Evolutionary conservation across 2,329 filamentous ascomycete genomes (phyloP).

Genomic region (Epichloe sylvatica): DNA sequence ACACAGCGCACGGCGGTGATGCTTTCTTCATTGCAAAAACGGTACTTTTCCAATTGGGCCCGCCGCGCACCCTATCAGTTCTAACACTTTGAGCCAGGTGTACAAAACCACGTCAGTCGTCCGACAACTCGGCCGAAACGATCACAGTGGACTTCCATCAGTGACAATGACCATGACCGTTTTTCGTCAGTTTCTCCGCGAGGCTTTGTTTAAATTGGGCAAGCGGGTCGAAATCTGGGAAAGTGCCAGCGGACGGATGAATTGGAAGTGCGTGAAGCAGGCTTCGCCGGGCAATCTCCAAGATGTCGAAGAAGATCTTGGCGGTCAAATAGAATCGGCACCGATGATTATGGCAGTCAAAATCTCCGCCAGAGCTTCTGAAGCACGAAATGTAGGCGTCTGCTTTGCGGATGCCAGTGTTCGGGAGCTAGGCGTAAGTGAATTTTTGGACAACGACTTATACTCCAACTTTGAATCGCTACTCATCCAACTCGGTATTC

Average conservation of each 20-base stretch:
- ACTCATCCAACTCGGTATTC: conserved; percentile 89
- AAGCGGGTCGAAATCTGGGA: conserved; percentile 88
- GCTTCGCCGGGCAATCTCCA: conserved; percentile 93
- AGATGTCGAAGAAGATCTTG: conserved; percentile 91
- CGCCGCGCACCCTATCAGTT: background rate
- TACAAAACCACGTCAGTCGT: conserved; percentile 98
- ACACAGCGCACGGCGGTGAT: conserved; percentile 83
- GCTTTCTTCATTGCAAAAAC: conserved; percentile 70
- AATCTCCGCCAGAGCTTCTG: conserved; percentile 71
- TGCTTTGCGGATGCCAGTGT: conserved; percentile 97
- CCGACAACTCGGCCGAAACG: conserved; percentile 71
- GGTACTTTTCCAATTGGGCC: conserved; percentile 27
- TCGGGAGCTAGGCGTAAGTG: conserved; percentile 86
- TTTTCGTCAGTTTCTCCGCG: conserved; percentile 87
- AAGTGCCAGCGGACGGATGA: conserved; percentile 60
- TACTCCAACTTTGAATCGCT: conserved; percentile 97
- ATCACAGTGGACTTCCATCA: conserved; percentile 73
- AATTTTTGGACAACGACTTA: conserved; percentile 96
- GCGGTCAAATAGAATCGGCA: conserved; percentile 70
- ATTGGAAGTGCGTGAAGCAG: conserved; percentile 84
- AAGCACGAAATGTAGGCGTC: conserved; percentile 78
- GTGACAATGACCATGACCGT: conserved; percentile 94
- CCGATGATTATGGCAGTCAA: conserved; percentile 95
- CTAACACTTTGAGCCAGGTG: conserved; percentile 38
- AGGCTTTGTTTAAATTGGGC: conserved; percentile 81